These are phyloP conservation scores for Inga oerstediana DNA, from an alignment of 306 rosid genomes.

Conservation along the genomic window DNA sequence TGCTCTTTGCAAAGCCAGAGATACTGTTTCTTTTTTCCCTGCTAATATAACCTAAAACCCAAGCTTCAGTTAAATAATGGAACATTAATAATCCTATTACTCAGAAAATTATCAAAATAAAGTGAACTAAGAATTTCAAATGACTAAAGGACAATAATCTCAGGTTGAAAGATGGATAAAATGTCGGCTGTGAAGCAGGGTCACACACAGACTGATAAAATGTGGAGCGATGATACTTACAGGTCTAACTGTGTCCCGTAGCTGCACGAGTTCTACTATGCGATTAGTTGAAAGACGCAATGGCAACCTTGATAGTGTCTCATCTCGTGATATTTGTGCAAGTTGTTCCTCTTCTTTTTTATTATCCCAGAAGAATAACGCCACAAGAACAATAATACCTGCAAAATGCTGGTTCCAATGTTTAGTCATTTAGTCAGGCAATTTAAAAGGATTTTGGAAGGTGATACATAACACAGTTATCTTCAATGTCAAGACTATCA, in stretches of 20 bases:
- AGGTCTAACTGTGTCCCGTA: slow-evolving; percentile 90
- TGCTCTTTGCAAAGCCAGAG: slow-evolving; percentile 69
- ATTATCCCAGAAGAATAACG: slow-evolving; percentile 90
- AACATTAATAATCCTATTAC: neutral
- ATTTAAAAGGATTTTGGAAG: slow-evolving; percentile 24
- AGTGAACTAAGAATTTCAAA: neutral
- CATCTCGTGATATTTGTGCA: slow-evolving; percentile 82
- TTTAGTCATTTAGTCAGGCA: slow-evolving; percentile 64
- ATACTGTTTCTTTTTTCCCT: slow-evolving; percentile 79
- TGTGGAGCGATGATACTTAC: slow-evolving; percentile 50
- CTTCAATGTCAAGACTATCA: slow-evolving; percentile 21
- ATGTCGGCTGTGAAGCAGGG: slow-evolving; percentile 8
- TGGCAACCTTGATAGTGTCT: slow-evolving; percentile 90
- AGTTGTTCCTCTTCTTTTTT: slow-evolving; percentile 96
- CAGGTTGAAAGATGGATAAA: neutral
- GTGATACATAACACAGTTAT: neutral
- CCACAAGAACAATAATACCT: slow-evolving; percentile 81
- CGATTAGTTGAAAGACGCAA: slow-evolving; percentile 96
- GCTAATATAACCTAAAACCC: slow-evolving; percentile 87
- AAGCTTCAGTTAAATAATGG: slow-evolving; percentile 39
- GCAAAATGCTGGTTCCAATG: slow-evolving; percentile 69
- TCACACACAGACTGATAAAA: neutral
- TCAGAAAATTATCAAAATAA: neutral
- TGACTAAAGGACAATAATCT: neutral
- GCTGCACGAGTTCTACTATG: slow-evolving; percentile 94